Conservation (phyloP, 495 filamentous ascomycete genomes). For the Beverwykella pulmonaria region DNA sequence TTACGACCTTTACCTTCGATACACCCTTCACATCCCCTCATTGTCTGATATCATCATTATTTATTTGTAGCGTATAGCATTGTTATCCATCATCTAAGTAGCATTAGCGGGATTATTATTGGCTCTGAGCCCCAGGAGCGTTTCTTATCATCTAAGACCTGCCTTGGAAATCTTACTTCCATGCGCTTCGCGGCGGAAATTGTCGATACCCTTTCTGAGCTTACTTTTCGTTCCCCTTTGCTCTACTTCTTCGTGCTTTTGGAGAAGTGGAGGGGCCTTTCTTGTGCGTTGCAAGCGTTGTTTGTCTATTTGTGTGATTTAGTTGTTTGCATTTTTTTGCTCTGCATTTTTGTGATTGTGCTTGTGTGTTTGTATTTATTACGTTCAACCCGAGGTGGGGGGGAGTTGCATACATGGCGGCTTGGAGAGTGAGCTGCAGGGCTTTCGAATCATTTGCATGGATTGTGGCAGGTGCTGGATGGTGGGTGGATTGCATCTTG, state of each 20-base stretch:
- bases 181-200: conserved; percentile 19
- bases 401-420: conserved; percentile 2
- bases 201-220: conserved; percentile 27
- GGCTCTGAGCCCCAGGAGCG: background rate
- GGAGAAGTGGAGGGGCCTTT: background rate
- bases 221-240: background rate
- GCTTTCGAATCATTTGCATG: background rate
- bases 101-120: background rate
- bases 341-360: conserved; percentile 12
- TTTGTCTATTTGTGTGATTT: background rate
- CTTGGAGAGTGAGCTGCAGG: conserved; percentile 24
- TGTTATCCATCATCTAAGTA: conserved; percentile 3
- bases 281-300: background rate
- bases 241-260: background rate
- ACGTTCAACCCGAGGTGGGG: background rate
- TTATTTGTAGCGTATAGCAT: conserved; percentile 18
- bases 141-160: conserved; percentile 9
- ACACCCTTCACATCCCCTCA: conserved; percentile 11
- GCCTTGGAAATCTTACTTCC: conserved; percentile 5
- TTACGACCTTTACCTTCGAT: conserved; percentile 1
- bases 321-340: conserved; percentile 5
- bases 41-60: conserved; percentile 13
- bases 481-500: background rate
- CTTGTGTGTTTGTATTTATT: conserved; percentile 18
- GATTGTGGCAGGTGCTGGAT: background rate